Base-by-base conservation (phyloP, 192 early-diverging fungal species). In the Hyaloraphidium curvatum region DNA sequence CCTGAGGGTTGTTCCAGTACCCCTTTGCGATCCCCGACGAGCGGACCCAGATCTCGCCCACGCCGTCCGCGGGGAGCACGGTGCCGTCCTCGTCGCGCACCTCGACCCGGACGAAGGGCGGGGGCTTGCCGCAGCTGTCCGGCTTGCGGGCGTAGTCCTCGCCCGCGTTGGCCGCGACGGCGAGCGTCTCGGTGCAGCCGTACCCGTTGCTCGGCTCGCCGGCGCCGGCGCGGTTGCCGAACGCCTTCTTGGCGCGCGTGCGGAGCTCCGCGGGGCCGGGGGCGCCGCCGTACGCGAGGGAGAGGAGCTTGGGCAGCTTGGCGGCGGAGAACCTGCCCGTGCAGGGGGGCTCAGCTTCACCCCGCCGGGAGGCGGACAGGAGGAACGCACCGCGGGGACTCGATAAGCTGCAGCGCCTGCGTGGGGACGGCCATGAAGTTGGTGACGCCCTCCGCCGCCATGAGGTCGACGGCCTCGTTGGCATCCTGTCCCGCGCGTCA, bases 1-100 rank as follows among this genome's bases (percentile, higher is more conserved):
- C 51, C 17, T 61, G 25, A 3, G 58, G 37, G 28, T 65, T 37
- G 19, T 54, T 60, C 55, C 55, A 62, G 52, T 65, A 65, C 26
- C 59, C 55, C 31, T 59, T 62, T 35, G 54, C 33, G 22, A 60
- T 55, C 1, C 14, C 31, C 25, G 52, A 31, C 13, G 54, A 30
- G 13, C 22, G 50, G 11, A 1, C 28, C 52, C 1, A 37, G 9
- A 37, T n/a, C n/a, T 37, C 33, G 33, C 33, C 33, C 33, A 37
- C 33, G 7, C n/a, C 33, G 17, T 35, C n/a, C 17, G 25, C 7
- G 19, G 2, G 33, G n/a, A 37, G 33, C 33, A 37, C 33, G 9
- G n/a, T 30, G n/a, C 29, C 1, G 11, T 53, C 48, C 26, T 11
- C 28, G 25, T 17, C 31, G 3, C 52, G 22, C 25, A 59, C 53